Conservation (phyloP, 2,329 filamentous ascomycete species). For the Cordyceps farinosa region DNA sequence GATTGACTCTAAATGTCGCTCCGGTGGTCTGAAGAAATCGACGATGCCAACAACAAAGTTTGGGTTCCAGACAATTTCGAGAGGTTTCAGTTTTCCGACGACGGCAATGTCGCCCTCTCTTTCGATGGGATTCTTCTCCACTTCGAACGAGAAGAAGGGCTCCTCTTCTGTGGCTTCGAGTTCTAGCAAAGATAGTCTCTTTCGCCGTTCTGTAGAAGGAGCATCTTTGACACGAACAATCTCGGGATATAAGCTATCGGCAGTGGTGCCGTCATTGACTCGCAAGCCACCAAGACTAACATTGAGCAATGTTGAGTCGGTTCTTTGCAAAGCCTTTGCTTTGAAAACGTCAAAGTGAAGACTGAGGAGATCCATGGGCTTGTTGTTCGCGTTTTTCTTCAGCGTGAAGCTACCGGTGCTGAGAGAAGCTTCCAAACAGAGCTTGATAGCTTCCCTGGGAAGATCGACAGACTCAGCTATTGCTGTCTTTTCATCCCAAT, state of each 20-base stretch:
- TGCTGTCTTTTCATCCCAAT: slow-evolving; percentile 95
- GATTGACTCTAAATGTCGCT: slow-evolving; percentile 98
- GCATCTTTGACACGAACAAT: slow-evolving; percentile 95
- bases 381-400: slow-evolving; percentile 62
- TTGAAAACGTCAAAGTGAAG: slow-evolving; percentile 93
- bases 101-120: slow-evolving; percentile 87
- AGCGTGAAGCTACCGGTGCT: slow-evolving; percentile 94
- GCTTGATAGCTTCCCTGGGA: slow-evolving; percentile 85
- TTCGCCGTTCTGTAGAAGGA: slow-evolving; percentile 46
- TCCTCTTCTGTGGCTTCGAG: slow-evolving; percentile 55
- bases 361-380: slow-evolving; percentile 76
- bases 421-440: slow-evolving; percentile 90
- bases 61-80: slow-evolving; percentile 97
- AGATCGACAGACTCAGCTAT: slow-evolving; percentile 84
- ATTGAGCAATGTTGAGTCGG: slow-evolving; percentile 85
- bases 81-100: slow-evolving; percentile 85
- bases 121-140: slow-evolving; percentile 94
- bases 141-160: slow-evolving; percentile 85
- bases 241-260: slow-evolving; percentile 85
- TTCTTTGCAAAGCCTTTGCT: slow-evolving; percentile 82
- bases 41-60: slow-evolving; percentile 86
- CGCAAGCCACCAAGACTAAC: slow-evolving; percentile 88
- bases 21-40: slow-evolving; percentile 94
- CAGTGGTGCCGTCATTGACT: slow-evolving; percentile 92
- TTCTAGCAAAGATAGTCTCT: slow-evolving; percentile 51